Evolutionary conservation across 2,329 filamentous ascomycete species (phyloP).

Genomic region (Colletotrichum sp.): DNA sequence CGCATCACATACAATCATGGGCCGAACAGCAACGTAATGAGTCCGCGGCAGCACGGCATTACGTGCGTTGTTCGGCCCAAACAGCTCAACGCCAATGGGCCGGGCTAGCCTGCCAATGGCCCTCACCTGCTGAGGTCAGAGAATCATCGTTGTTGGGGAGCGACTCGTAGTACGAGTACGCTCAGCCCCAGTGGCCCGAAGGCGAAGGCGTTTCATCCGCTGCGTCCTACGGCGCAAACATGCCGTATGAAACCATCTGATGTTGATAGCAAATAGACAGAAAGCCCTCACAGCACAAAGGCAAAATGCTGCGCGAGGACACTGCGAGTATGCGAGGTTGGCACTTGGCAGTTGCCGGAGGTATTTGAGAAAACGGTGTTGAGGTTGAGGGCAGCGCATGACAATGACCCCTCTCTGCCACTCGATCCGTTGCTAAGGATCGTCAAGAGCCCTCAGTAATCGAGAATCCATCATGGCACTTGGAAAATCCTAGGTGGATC

Average conservation of each 20-base stretch:
- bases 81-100: not conserved
- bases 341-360: not conserved
- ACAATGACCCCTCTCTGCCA: not conserved
- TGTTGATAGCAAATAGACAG: not conserved
- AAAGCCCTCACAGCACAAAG: not conserved
- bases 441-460: not conserved
- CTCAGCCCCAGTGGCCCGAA: not conserved
- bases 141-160: not conserved
- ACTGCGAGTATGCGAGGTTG: not conserved
- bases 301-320: not conserved
- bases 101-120: not conserved
- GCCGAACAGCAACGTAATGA: not conserved
- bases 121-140: not conserved
- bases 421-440: not conserved
- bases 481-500: not conserved
- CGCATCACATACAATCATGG: not conserved
- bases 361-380: not conserved
- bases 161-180: not conserved
- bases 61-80: not conserved
- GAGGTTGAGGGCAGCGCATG: not conserved
- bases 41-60: not conserved
- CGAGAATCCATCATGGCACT: not conserved
- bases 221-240: conserved; percentile 3
- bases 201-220: conserved; percentile 12
- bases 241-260: conserved; percentile 19